Evolutionary conservation across 306 rosid species (phyloP), one percentile per base, ranked within the genome.

Genomic region (Citrullus colocynthis): DNA sequence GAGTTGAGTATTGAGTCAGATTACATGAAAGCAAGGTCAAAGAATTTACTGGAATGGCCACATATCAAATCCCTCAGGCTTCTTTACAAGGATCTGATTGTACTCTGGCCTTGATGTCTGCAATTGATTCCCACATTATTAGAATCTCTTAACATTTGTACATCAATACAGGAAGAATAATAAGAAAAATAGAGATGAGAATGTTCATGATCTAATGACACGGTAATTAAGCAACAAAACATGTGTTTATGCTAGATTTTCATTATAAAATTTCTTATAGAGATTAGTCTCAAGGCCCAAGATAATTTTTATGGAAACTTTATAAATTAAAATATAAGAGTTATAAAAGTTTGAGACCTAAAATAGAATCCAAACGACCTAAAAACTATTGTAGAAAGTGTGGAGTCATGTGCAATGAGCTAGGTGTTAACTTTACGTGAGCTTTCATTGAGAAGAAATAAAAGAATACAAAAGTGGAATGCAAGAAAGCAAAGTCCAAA

Each of bases 41-140:
- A 20, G 39, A 56, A 89, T 30, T 73, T 72, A 72, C 82, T 87
- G 84, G 78, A 77, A 84, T 18, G 96, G 89, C 93, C 91, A 89
- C 74, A 86, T 79, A 57, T 85, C 89, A 67, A 69, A 60, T 63
- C 93, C 95, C 24, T 83, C 96, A 2, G 91, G 83, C 87, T 89
- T 92, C 89, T 92, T 90, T 37, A 90, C 92, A 52, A 92, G 90
- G n/a, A 94, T 71, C 84, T 90, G 93, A 82, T 89, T 90, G 86
- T 91, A 94, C 67, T 94, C 95, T n/a, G 96, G 95, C 78, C 93
- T 89, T 76, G 96, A 90, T 57, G 98, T 90, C 98, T 91, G 93
- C 88, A 89, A 12, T 81, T 69, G 48, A 85, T 59, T 36, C 71
- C 72, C 74, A 14, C 48, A 34, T 42, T 56, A 12, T 21, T 44